Base-by-base conservation (phyloP, 1,284 basidiomycete species). In the Sporisorium scitamineum region DNA sequence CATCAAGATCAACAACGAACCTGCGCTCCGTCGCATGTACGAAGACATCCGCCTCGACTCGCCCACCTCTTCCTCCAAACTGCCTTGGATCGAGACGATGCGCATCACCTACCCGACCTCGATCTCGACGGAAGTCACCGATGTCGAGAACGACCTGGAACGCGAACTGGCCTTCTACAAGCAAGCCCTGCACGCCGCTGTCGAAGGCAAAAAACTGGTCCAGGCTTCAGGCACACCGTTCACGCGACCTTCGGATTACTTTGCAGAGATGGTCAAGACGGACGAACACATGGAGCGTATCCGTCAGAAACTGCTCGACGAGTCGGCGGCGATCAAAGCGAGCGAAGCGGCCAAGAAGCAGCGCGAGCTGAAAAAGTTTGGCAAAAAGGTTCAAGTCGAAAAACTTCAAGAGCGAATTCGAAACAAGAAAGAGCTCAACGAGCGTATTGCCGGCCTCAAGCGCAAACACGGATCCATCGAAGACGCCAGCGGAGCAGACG, bases 221-320 rank as follows among this genome's bases (percentile, higher is more conserved):
- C 91, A 92, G 80, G 90, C 92, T 76, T 89, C 90, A 50, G 86
- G 87, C 47, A 89, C 96, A 74, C 91, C 94, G 1, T 99, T 97
- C 87, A 92, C 92, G 11, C 92, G 97, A n/a, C 96, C 96, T 0
- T 81, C 89, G 0, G 97, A 99, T 87, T 99, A 95, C 86, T 99
- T 97, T 82, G 96, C 96, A 22, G 96, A 99, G 87, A 99, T 99
- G 96, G 92, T 98, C 81, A 99, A 99, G 87, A 92, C 92, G 27
- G 97, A 99, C 83, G 89, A 93, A 24, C 97, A 99, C 87, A 99
- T 99, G 97, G 95, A 97, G 86, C 91, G 94, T 53, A 94, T 99
- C 79, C 92, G 97, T 55, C 92, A 95, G 80, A 90, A 92, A 34
- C 87, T 98, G 34, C 89, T 99, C 27, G 93, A 98, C 86, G 96